Conservation (phyloP, 2,329 filamentous ascomycete genomes). For the Aspergillus niger region DNA sequence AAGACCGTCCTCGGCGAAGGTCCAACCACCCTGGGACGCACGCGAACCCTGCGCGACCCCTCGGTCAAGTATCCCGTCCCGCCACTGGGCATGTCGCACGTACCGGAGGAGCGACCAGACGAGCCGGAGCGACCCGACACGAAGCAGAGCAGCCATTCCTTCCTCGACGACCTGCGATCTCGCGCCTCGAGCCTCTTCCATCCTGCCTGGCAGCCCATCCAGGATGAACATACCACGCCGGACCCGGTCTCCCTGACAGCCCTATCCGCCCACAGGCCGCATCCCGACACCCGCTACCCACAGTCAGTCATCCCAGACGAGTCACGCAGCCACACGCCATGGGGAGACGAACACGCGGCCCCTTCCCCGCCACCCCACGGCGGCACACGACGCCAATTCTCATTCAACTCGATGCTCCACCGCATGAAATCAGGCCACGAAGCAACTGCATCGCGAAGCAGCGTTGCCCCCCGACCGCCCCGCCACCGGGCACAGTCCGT, state of each 20-base stretch:
- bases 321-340: constrained; percentile 44
- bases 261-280: constrained; percentile 57
- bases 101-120: constrained; percentile 63
- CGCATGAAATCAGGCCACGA: constrained; percentile 41
- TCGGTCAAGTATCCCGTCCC: constrained; percentile 62
- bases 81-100: constrained; percentile 83
- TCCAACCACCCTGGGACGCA: constrained; percentile 37
- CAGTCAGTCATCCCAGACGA: constrained; percentile 33
- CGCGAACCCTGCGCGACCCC: constrained; percentile 37
- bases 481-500: constrained; percentile 48
- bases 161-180: constrained; percentile 42
- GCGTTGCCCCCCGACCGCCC: constrained; percentile 43
- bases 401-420: constrained; percentile 82
- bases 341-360: constrained; percentile 31
- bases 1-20: constrained; percentile 57
- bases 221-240: constrained; percentile 48
- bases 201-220: constrained; percentile 36
- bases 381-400: constrained; percentile 76
- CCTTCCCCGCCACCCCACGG: constrained; percentile 48
- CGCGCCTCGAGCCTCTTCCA: constrained; percentile 42
- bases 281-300: constrained; percentile 44
- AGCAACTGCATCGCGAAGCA: constrained; percentile 36
- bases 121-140: constrained; percentile 33
- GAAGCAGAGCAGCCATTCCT: constrained; percentile 35
- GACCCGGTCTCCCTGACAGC: constrained; percentile 62